Evolutionary conservation across 257 asterid species (phyloP).

Genomic region (Lycium barbarum): DNA sequence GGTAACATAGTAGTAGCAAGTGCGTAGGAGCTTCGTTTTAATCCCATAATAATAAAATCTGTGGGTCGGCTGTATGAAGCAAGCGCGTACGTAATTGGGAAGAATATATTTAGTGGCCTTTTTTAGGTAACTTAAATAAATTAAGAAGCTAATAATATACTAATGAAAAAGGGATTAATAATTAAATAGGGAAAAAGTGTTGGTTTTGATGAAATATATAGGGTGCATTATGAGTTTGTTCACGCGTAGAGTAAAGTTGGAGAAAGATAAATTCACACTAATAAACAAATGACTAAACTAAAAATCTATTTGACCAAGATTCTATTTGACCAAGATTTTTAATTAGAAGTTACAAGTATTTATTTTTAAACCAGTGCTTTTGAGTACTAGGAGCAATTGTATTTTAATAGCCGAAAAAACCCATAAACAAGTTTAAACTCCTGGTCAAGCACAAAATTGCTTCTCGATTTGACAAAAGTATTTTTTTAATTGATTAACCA

Average conservation of each 20-base stretch:
- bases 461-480: too few species aligned
- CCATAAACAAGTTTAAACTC: too few species aligned
- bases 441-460: too few species aligned
- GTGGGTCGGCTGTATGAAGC: constrained; percentile 38
- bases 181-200: background rate
- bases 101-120: constrained; percentile 32
- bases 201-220: constrained; percentile 39
- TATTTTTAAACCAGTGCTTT: too few species aligned
- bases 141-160: constrained; percentile 28
- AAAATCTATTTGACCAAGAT: too few species aligned
- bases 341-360: too few species aligned
- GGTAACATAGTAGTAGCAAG: too few species aligned
- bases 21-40: background rate
- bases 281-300: too few species aligned
- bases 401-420: too few species aligned
- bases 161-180: background rate
- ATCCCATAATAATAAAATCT: constrained; percentile 2
- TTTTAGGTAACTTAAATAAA: constrained; percentile 30
- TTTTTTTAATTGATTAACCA: too few species aligned
- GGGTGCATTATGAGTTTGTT: constrained; percentile 39
- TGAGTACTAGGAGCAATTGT: too few species aligned
- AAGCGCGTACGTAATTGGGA: constrained; percentile 49
- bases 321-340: too few species aligned
- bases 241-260: constrained; percentile 56
- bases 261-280: constrained; percentile 17